Evolutionary conservation across 176 grass and related monocot genomes (phyloP).

Genomic region (Lolium rigidum): DNA sequence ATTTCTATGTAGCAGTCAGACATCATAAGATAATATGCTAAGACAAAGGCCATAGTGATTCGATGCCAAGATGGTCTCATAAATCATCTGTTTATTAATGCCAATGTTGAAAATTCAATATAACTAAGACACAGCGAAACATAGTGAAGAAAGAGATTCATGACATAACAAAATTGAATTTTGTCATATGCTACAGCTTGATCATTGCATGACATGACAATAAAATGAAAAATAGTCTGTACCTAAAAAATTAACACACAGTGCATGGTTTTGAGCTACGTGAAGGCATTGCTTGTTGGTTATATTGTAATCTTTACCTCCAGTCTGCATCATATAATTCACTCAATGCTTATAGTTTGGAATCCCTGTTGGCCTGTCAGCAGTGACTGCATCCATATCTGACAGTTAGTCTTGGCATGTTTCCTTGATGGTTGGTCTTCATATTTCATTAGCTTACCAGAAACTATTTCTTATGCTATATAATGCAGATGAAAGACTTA

Average conservation of each 20-base stretch:
- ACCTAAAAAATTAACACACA: not conserved
- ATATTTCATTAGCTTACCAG: slow-evolving; percentile 37
- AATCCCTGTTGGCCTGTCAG: not conserved
- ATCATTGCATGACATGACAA: slow-evolving; percentile 7
- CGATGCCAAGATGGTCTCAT: not conserved
- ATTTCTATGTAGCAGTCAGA: slow-evolving; percentile 20
- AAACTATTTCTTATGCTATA: slow-evolving; percentile 47
- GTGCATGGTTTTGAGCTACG: slow-evolving; percentile 6
- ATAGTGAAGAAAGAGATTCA: not conserved
- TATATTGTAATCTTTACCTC: slow-evolving; percentile 4
- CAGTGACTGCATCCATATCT: slow-evolving; percentile 15
- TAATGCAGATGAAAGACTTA: slow-evolving; percentile 95
- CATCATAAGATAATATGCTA: slow-evolving; percentile 3
- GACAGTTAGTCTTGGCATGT: slow-evolving; percentile 21
- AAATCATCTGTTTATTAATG: not conserved
- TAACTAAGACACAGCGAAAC: not conserved
- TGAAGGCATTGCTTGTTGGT: slow-evolving; percentile 17
- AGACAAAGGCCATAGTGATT: not conserved
- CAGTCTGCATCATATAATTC: slow-evolving; percentile 24
- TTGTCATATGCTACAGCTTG: slow-evolving; percentile 2
- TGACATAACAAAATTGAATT: not conserved
- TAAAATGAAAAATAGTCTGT: not conserved
- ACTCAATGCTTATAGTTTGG: slow-evolving; percentile 5
- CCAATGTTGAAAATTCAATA: slow-evolving; percentile 9
- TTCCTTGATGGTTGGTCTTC: slow-evolving; percentile 18